These are phyloP conservation scores for Boletus semigastroideus DNA, from an alignment of 1,284 basidiomycete genomes.

Conservation along the genomic window DNA sequence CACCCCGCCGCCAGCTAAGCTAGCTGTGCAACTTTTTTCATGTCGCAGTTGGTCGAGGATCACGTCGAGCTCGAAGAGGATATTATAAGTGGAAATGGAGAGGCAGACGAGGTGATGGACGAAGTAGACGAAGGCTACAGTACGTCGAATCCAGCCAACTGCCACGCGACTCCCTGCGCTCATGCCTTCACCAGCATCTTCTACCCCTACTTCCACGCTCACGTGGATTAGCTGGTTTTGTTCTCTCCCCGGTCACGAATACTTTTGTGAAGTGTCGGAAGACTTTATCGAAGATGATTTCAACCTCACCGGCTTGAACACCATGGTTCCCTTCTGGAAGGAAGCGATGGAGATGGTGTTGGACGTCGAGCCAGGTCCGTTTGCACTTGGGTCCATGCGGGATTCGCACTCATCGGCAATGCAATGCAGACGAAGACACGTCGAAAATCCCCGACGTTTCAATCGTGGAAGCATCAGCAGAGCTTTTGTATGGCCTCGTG, in stretches of 20 bases:
- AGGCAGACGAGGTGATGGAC: slow-evolving; percentile 69
- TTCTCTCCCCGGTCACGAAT: slow-evolving; percentile 97
- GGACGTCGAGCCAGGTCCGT: slow-evolving; percentile 95
- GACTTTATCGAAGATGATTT: slow-evolving; percentile 99
- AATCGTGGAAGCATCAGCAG: slow-evolving; percentile 97
- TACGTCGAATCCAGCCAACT: slow-evolving; percentile 39
- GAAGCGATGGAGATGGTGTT: slow-evolving; percentile 99
- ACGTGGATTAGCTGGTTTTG: slow-evolving; percentile 99
- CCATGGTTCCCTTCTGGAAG: slow-evolving; percentile 98
- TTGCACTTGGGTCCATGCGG: slow-evolving; percentile 15
- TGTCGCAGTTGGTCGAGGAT: slow-evolving; percentile 52
- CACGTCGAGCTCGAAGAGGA: slow-evolving; percentile 54
- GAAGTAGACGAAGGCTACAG: slow-evolving; percentile 72
- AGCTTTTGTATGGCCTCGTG: slow-evolving; percentile 95
- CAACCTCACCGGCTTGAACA: slow-evolving; percentile 94
- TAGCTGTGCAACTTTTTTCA: slow-evolving; percentile 31
- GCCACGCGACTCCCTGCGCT: slow-evolving; percentile 10
- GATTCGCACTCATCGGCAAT: slow-evolving; percentile 13
- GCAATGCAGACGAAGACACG: slow-evolving; percentile 80
- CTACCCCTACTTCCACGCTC: slow-evolving; percentile 80
- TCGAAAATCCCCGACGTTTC: slow-evolving; percentile 93
- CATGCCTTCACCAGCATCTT: slow-evolving; percentile 57
- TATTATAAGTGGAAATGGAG: slow-evolving; percentile 47
- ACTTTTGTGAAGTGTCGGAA: slow-evolving; percentile 96
- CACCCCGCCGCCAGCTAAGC: slow-evolving; percentile 18